Base-by-base conservation (phyloP, 23 red algal species). In the Gracilaria vermiculophylla region DNA sequence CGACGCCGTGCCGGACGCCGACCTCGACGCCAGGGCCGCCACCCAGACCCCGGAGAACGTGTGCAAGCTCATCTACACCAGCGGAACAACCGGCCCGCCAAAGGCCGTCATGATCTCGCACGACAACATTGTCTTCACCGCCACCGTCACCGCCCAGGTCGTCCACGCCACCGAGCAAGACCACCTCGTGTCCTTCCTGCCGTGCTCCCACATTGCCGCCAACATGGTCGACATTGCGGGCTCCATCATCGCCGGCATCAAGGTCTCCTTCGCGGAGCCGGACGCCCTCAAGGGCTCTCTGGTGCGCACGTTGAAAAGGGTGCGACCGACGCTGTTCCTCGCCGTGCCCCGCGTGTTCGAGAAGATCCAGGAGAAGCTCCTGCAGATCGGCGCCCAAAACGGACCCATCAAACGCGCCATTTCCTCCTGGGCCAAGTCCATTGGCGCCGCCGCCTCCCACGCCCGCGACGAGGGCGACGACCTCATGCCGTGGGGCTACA, bases 61-160 rank as follows among this genome's bases (percentile, higher is more conserved):
- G 31, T 71, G 65, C 67, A 82, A 83, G 53, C 80, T 95, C 9
- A 89, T 98, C 6, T 98, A 94, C 77, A 98, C 96, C 32, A 92
- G 87, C 27, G 96, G 96, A 39, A 98, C 96, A 10, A 98, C 91
- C 29, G 96, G 96, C 21, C 78, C 84, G 37, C 96, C 96, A 23
- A 98, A 98, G 43, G 96, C 72, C 40, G 96, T 92, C 31, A 93
- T 92, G 92, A 86, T 95, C 62, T 98, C 96, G 17, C 91, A 98
- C 29, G 84, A 92, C 31, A 98, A 98, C 71, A 33, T 94, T 35
- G 67, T 79, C 53, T 98, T 85, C 64, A 82, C 82, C 25, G 88
- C 75, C 1, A 34, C 31, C 29, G 66, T 72, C 42, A 77, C 81
- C 41, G 78, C 32, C 32, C 12, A 32, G 39, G 28, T 85, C 12